Conservation (phyloP, 1,284 basidiomycete genomes). For the Leccinum subspadiceum region DNA sequence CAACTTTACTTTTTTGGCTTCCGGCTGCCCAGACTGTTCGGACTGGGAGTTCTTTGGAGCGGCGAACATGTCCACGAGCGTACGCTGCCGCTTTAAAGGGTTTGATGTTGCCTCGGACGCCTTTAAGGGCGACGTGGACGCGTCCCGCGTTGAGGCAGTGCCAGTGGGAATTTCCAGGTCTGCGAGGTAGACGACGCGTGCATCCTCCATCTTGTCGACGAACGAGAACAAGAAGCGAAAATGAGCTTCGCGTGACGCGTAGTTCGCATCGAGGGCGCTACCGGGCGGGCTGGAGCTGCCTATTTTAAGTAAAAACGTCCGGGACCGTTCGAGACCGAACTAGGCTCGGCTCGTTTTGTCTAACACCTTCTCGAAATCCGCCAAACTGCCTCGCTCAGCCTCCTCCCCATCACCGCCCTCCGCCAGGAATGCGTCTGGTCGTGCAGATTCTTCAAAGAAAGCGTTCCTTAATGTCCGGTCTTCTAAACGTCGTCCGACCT, state of each 20-base stretch:
- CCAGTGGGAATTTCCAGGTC: slow-evolving; percentile 44
- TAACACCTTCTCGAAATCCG: slow-evolving; percentile 12
- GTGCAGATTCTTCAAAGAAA: slow-evolving; percentile 42
- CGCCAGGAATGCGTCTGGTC: slow-evolving; percentile 42
- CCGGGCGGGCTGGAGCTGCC: slow-evolving; percentile 5
- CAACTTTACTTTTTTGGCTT: slow-evolving; percentile 45
- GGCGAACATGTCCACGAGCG: slow-evolving; percentile 62
- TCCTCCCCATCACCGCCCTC: slow-evolving; percentile 73
- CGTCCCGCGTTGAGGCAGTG: slow-evolving; percentile 13
- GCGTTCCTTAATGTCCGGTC: slow-evolving; percentile 38
- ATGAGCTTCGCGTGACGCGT: slow-evolving; percentile 2
- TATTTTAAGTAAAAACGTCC: slow-evolving; percentile 13
- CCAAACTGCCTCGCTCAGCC: slow-evolving; percentile 72
- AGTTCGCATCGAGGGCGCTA: neutral
- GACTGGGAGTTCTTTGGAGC: slow-evolving; percentile 38
- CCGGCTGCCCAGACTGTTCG: slow-evolving; percentile 29
- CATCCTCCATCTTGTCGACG: slow-evolving; percentile 35
- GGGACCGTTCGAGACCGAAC: slow-evolving; percentile 1
- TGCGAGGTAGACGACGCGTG: slow-evolving; percentile 52
- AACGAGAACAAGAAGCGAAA: slow-evolving; percentile 13
- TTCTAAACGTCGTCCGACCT: slow-evolving; percentile 36
- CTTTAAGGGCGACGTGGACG: slow-evolving; percentile 17
- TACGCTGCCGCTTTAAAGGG: slow-evolving; percentile 59
- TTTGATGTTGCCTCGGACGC: slow-evolving; percentile 24
- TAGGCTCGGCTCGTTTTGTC: neutral